phyloP scores from a whole-genome alignment of 257 asterid genomes.

The Capsicum pubescens region DNA sequence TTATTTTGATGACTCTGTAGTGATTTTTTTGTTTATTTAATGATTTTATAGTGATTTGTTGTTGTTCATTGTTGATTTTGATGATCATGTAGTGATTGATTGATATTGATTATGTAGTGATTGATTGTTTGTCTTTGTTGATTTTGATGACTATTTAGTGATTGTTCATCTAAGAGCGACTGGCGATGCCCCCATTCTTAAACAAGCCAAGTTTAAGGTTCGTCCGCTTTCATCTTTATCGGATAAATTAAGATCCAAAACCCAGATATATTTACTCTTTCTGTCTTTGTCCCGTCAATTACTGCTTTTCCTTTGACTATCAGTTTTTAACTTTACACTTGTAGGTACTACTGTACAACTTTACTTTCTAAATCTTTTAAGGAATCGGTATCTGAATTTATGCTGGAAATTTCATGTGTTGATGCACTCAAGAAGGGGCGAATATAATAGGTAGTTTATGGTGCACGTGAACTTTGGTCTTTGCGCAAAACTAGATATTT shows the following conservation, averaged over 20 bases:
- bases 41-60: background rate
- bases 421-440: too few species aligned
- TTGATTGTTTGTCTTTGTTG: background rate
- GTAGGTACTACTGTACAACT: background rate
- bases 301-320: background rate
- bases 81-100: too few species aligned
- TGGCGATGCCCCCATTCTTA: slow-evolving; percentile 95
- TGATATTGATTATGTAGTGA: background rate
- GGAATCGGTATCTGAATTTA: background rate
- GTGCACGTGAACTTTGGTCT: too few species aligned
- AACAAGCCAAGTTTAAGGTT: slow-evolving; percentile 96
- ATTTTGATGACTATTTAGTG: slow-evolving; percentile 51
- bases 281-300: background rate
- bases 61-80: background rate
- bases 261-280: background rate
- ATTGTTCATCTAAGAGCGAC: slow-evolving; percentile 95
- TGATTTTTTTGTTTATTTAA: background rate
- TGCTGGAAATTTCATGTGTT: background rate
- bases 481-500: too few species aligned
- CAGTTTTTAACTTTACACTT: background rate
- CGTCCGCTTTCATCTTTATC: background rate
- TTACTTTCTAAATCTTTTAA: background rate
- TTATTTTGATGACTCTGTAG: too few species aligned
- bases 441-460: too few species aligned
- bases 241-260: background rate